Evolutionary conservation across 2,329 filamentous ascomycete species (phyloP), one percentile per base, ranked within the genome.

Genomic region (Aspergillus piperis): DNA sequence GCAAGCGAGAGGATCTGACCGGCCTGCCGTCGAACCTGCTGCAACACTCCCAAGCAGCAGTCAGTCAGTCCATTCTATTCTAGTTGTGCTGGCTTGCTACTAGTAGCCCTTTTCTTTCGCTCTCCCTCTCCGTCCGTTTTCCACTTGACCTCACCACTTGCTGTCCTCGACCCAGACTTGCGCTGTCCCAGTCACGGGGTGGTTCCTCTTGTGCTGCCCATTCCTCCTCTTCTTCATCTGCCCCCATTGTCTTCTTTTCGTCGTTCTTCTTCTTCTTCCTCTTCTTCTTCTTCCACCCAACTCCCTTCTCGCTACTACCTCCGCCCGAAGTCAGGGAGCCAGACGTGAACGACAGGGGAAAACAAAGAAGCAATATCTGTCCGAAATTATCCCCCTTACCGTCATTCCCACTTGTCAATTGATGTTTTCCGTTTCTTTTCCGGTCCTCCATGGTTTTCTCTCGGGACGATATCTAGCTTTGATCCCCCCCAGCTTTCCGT

Each of bases 251-350:
- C 47, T 64, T 39, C 52, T 57, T 23, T 27, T 53, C 51, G 60
- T 53, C 53, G 60, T 65, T 62, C 62, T 67, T 58, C 58, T 57
- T 49, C 47, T 62, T 25, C 23, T 23, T 21, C 21, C 3, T 23
- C 23, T 53, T 23, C 36, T 39, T 51, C 60, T 64, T 62, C 62
- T 67, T 58, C 58, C 57, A 36, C 66, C 64, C 64, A 73, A 66
- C 62, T 73, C 69, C 52, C 68, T 68, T 41, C 63, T 67, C 41
- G 66, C 66, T 62, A 57, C 66, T 62, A 58, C 65, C 50, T 65
- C 63, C 57, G 59, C 57, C 61, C 48, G 36, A 51, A 51, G 51
- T 53, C 42, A 57, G 51, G 50, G 44, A 57, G 57, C 62, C 52
- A 44, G 42, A 44, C 49, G 51, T 32, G 41, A 59, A 60, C 32